Base-by-base conservation (phyloP, 2,329 filamentous ascomycete genomes). In the Apiospora phragmitis region DNA sequence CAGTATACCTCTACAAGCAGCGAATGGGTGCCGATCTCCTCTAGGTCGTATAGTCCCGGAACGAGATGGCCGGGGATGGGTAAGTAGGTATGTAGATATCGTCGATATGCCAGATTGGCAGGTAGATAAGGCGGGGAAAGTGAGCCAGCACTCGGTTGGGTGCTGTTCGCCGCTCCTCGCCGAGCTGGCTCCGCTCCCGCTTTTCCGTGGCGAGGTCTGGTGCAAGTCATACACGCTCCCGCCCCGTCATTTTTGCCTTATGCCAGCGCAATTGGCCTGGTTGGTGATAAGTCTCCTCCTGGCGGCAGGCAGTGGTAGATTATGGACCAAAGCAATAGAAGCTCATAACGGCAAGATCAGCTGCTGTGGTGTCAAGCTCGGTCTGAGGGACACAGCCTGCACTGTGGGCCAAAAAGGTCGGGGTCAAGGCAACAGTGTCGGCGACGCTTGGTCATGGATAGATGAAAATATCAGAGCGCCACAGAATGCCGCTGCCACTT, bases 121-220 rank as follows among this genome's bases (percentile, higher is more conserved):
- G 32, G 55, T 21, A 62, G 55, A 62, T 62, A 62, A 62, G 55
- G 55, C 32, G 55, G 55, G 55, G 55, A 21, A 11, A 38, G 55
- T 1, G 21, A 38, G 18, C 18, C 55, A 62, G 32, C 21, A 6
- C 55, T 62, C 55, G 18, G 55, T 62, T 62, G 55, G 55, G 21
- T 62, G 55, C 55, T 62, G 32, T 62, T 62, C 55, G 55, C 55
- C 55, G 55, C 32, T 38, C 55, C 32, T 38, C 55, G 38, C 55
- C 55, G 55, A 62, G 32, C 32, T 62, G 55, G 55, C 55, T 62
- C 55, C 55, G 55, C 55, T 38, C 21, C 32, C 32, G 55, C 32
- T 62, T 62, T 59, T 62, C 55, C 55, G 55, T 38, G 55, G 55
- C 55, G 32, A 62, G 29, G 32, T 62, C 32, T 21, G 55, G 35